Percentiles rank a stretch among this genome's conserved stretches.
Evolutionary conservation across 169 alveolate genomes (phyloP).

Genomic region (Plasmodium relictum): DNA sequence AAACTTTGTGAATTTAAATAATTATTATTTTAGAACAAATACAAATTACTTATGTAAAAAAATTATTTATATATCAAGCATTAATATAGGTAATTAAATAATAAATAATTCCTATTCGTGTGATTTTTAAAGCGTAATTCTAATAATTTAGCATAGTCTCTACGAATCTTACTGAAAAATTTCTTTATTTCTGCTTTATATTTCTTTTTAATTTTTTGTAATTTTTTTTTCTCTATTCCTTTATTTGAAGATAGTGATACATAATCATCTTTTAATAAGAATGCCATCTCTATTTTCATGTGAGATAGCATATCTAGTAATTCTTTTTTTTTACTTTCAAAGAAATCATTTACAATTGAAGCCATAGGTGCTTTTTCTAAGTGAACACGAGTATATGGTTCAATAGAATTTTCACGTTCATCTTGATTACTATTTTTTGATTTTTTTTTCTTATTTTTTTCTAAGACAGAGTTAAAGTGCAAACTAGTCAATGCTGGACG

Average conservation of each 20-base stretch:
- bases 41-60: background rate
- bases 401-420: constrained; percentile 22
- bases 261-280: constrained; percentile 16
- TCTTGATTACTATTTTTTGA: background rate
- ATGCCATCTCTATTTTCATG: constrained; percentile 34
- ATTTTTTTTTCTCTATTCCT: background rate
- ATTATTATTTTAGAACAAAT: too few relatives aligned
- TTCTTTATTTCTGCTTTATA: constrained; percentile 37
- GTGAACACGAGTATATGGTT: constrained; percentile 27
- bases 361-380: constrained; percentile 51
- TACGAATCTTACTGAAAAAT: constrained; percentile 29
- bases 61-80: background rate
- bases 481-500: background rate
- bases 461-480: constrained; percentile 32
- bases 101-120: constrained; percentile 24
- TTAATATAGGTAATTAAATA: constrained; percentile 22
- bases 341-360: constrained; percentile 29
- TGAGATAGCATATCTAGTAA: constrained; percentile 23
- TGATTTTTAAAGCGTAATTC: constrained; percentile 21
- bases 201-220: background rate
- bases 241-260: constrained; percentile 2
- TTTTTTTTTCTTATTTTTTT: constrained; percentile 15
- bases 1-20: too few relatives aligned
- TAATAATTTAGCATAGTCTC: constrained; percentile 25
- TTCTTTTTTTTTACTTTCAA: constrained; percentile 52